Conservation (phyloP, 305 asterid genomes). For the Lippia alba region DNA sequence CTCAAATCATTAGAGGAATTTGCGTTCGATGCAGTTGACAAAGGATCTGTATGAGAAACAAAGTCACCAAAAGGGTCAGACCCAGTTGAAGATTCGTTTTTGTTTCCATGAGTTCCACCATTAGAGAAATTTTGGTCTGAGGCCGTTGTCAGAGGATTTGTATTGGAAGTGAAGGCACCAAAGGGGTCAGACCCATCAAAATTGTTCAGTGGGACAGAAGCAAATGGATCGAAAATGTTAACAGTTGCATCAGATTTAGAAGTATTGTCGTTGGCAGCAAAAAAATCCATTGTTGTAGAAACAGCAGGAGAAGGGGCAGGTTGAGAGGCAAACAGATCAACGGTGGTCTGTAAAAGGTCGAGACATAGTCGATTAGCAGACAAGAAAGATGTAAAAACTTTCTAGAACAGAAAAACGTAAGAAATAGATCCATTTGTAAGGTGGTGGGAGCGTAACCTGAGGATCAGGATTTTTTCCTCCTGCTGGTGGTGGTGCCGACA, state of each 20-base stretch:
- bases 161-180: slow-evolving; percentile 62
- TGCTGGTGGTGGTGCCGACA: slow-evolving; percentile 66
- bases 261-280: slow-evolving; percentile 50
- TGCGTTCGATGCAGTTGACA: slow-evolving; percentile 33
- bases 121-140: slow-evolving; percentile 47
- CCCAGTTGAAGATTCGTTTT: slow-evolving; percentile 42
- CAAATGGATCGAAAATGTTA: slow-evolving; percentile 69
- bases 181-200: slow-evolving; percentile 70
- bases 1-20: slow-evolving; percentile 41
- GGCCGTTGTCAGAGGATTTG: slow-evolving; percentile 45
- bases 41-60: slow-evolving; percentile 44
- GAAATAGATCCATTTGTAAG: slow-evolving; percentile 11
- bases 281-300: slow-evolving; percentile 70
- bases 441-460: slow-evolving; percentile 54
- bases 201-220: slow-evolving; percentile 70
- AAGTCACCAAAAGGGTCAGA: slow-evolving; percentile 63
- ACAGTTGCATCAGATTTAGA: slow-evolving; percentile 45
- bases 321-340: slow-evolving; percentile 77
- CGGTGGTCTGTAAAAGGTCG: slow-evolving; percentile 46
- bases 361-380: slow-evolving; percentile 24
- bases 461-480: slow-evolving; percentile 46
- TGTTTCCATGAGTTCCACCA: slow-evolving; percentile 47
- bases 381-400: slow-evolving; percentile 5
- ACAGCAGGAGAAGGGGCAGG: slow-evolving; percentile 55
- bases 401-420: background rate